A percentile compares a stretch with the other conserved stretches of the same genome.
Conservation (phyloP, 2,329 filamentous ascomycete species). For the Alternaria sp. region DNA sequence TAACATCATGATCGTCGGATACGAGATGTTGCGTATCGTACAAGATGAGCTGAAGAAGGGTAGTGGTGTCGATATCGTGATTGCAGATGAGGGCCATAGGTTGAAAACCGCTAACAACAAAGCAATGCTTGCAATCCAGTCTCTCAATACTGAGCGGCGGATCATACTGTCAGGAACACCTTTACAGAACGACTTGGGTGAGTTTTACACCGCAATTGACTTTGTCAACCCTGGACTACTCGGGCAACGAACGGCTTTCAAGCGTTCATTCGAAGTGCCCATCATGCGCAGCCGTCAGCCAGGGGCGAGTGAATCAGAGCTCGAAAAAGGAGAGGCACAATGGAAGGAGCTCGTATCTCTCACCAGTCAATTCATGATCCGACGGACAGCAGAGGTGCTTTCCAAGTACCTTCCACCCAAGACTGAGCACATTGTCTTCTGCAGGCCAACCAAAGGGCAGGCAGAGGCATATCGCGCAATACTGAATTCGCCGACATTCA, state of each 20-base stretch:
- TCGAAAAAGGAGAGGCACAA: constrained; percentile 69
- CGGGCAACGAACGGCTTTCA: constrained; percentile 68
- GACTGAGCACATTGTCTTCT: constrained; percentile 73
- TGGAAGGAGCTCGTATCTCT: constrained; percentile 68
- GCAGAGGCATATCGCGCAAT: constrained; percentile 69
- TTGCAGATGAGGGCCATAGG: constrained; percentile 74
- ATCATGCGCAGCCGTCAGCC: constrained; percentile 71
- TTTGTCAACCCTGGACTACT: constrained; percentile 73
- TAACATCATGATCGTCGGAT: constrained; percentile 76
- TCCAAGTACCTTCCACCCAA: constrained; percentile 72
- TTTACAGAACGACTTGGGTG: constrained; percentile 72
- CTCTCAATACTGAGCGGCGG: constrained; percentile 67
- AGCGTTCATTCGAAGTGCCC: constrained; percentile 69
- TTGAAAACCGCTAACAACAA: constrained; percentile 75
- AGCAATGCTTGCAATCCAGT: constrained; percentile 70
- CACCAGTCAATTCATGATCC: constrained; percentile 71
- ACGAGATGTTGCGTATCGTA: constrained; percentile 72
- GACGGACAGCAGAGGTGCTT: constrained; percentile 71
- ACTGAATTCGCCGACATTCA: constrained; percentile 70
- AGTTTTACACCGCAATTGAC: constrained; percentile 74
- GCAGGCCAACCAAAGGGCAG: constrained; percentile 68
- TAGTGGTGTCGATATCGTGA: constrained; percentile 71
- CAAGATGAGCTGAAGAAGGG: constrained; percentile 71
- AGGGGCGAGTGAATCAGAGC: constrained; percentile 66
- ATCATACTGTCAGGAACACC: constrained; percentile 73